A percentile compares a stretch with the other conserved stretches of the same genome.
Evolutionary conservation across 305 asterid species (phyloP).

Genomic region (Solanum hybrid): DNA sequence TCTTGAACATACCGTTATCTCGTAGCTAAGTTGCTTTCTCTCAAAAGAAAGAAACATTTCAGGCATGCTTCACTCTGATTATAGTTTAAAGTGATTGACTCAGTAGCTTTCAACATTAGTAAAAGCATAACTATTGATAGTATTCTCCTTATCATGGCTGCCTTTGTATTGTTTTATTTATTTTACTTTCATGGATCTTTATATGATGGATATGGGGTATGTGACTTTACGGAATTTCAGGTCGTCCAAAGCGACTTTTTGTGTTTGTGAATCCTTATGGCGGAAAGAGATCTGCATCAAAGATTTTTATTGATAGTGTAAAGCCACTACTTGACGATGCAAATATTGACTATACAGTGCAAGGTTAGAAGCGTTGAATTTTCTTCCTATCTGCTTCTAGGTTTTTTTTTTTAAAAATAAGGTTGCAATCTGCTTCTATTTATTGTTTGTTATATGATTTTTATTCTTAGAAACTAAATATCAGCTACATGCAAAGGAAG

Average conservation of each 20-base stretch:
- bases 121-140: not conserved
- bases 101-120: not conserved
- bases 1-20: not conserved
- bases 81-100: not conserved
- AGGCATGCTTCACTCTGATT: not conserved
- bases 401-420: not conserved
- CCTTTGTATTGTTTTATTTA: not conserved
- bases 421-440: not conserved
- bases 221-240: conserved; percentile 23
- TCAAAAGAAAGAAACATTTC: not conserved
- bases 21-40: not conserved
- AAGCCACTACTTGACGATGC: conserved; percentile 92
- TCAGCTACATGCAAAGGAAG: conserved; percentile 83
- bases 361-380: conserved; percentile 27
- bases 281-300: conserved; percentile 76
- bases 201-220: not conserved
- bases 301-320: conserved; percentile 52
- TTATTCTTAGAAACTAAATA: conserved; percentile 52
- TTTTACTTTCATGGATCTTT: not conserved
- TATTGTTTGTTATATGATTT: not conserved
- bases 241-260: conserved; percentile 73
- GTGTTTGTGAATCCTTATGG: conserved; percentile 86
- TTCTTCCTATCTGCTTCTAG: not conserved
- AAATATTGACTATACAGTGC: conserved; percentile 47
- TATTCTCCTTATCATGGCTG: not conserved